A percentile compares a stretch with the other conserved stretches of the same genome.
phyloP scores from a whole-genome alignment of 495 filamentous ascomycete genomes.

The Jackrogersella minutella region DNA sequence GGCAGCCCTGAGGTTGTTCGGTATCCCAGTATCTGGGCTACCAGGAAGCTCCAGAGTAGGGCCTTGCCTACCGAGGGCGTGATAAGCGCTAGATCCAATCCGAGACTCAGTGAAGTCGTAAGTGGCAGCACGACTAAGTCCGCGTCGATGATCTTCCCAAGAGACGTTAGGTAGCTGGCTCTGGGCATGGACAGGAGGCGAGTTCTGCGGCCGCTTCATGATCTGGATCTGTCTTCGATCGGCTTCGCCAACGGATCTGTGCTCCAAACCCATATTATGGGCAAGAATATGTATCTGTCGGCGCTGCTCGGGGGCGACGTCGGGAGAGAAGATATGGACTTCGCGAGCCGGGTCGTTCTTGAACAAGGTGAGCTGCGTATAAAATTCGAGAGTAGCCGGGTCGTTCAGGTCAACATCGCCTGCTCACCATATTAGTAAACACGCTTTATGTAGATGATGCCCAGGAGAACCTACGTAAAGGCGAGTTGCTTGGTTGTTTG shows the following conservation, averaged over 20 bases:
- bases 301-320: constrained; percentile 81
- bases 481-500: constrained; percentile 46
- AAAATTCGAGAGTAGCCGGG: constrained; percentile 83
- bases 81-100: constrained; percentile 69
- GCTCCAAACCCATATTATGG: constrained; percentile 91
- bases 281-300: constrained; percentile 92
- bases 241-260: constrained; percentile 85
- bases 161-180: constrained; percentile 67
- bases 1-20: constrained; percentile 85
- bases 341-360: constrained; percentile 80
- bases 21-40: constrained; percentile 69
- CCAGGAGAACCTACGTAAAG: constrained; percentile 42
- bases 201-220: constrained; percentile 67
- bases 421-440: constrained; percentile 41
- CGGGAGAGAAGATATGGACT: constrained; percentile 80
- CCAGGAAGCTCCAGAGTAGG: constrained; percentile 84
- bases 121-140: constrained; percentile 92
- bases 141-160: constrained; percentile 77
- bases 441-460: neutral
- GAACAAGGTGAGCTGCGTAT: constrained; percentile 88
- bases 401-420: constrained; percentile 91
- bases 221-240: constrained; percentile 89
- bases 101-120: constrained; percentile 96
- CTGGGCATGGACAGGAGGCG: constrained; percentile 73
- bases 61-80: constrained; percentile 76